Conservation (phyloP, 2,329 filamentous ascomycete species). For the Penicillium brasilianum region DNA sequence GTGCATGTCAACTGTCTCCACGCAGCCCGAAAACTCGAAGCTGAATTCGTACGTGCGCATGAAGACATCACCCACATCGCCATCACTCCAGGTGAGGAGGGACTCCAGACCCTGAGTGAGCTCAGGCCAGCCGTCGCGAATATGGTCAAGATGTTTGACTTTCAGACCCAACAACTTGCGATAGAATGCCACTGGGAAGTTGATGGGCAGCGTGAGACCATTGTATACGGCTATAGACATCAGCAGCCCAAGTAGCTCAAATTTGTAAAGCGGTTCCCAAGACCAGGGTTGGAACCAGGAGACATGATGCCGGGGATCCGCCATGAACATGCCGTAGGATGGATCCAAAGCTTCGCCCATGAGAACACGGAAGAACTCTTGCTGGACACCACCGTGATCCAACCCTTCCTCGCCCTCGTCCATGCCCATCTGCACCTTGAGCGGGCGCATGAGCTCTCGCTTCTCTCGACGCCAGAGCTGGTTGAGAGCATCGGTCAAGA, state of each 20-base stretch:
- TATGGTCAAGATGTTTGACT: conserved; percentile 73
- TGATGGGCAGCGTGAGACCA: conserved; percentile 86
- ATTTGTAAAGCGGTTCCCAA: conserved; percentile 84
- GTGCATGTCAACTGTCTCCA: conserved; percentile 62
- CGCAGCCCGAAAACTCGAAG: conserved; percentile 61
- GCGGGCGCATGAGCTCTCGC: conserved; percentile 78
- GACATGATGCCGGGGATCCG: conserved; percentile 76
- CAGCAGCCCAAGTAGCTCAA: conserved; percentile 85
- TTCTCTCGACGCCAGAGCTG: conserved; percentile 87
- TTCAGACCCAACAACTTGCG: conserved; percentile 74
- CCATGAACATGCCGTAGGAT: conserved; percentile 75
- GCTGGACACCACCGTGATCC: conserved; percentile 93
- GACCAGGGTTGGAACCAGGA: conserved; percentile 88
- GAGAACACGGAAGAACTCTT: conserved; percentile 90
- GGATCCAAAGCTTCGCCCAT: conserved; percentile 80
- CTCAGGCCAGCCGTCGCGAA: conserved; percentile 85
- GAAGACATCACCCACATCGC: conserved; percentile 80
- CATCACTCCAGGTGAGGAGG: conserved; percentile 79
- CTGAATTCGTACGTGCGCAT: conserved; percentile 87
- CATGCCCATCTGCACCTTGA: conserved; percentile 87
- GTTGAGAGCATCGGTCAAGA: conserved; percentile 77
- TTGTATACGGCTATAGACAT: conserved; percentile 92
- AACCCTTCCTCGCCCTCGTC: conserved; percentile 84
- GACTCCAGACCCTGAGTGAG: conserved; percentile 74
- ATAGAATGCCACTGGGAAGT: conserved; percentile 85